phyloP scores from a whole-genome alignment of 73 alveolate species.

The Paramecium bursaria region DNA sequence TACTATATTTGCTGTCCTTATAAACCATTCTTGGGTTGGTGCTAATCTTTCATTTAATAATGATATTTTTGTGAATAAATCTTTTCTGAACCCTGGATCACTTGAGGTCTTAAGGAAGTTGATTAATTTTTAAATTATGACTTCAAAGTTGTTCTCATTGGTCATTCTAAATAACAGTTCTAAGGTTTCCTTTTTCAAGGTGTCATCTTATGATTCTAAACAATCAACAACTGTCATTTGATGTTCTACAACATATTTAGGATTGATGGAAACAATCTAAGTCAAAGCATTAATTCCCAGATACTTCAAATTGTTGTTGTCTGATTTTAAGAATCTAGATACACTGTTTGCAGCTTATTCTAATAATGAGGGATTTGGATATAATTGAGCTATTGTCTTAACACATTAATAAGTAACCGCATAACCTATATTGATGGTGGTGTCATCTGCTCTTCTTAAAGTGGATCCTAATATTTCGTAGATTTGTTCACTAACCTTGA shows the following conservation, averaged over 20 bases:
- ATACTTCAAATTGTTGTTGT: conserved; percentile 92
- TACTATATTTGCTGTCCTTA: conserved; percentile 55
- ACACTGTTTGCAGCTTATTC: conserved; percentile 94
- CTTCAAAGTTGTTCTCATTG: conserved; percentile 95
- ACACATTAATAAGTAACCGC: conserved; percentile 98
- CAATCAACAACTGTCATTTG: conserved; percentile 96
- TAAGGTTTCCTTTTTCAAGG: conserved; percentile 95
- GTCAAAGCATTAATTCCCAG: conserved; percentile 96
- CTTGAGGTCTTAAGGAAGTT: conserved; percentile 57
- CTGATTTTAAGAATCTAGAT: conserved; percentile 90
- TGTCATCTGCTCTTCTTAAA: conserved; percentile 96
- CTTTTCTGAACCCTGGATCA: conserved; percentile 61
- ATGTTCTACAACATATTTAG: conserved; percentile 85
- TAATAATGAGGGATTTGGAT: conserved; percentile 87
- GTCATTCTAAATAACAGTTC: conserved; percentile 97
- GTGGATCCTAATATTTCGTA: conserved; percentile 93
- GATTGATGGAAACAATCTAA: conserved; percentile 77
- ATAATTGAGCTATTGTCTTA: conserved; percentile 89
- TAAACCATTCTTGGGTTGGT: conserved; percentile 70
- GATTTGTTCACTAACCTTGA: conserved; percentile 91
- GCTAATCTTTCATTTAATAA: conserved; percentile 65
- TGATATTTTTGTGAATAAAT: conserved; percentile 56
- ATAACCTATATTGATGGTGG: conserved; percentile 94
- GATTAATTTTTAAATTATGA: conserved; percentile 92
- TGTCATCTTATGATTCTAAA: conserved; percentile 96